phyloP scores from a whole-genome alignment of 257 asterid species.

The Cynanchum wilfordii region DNA sequence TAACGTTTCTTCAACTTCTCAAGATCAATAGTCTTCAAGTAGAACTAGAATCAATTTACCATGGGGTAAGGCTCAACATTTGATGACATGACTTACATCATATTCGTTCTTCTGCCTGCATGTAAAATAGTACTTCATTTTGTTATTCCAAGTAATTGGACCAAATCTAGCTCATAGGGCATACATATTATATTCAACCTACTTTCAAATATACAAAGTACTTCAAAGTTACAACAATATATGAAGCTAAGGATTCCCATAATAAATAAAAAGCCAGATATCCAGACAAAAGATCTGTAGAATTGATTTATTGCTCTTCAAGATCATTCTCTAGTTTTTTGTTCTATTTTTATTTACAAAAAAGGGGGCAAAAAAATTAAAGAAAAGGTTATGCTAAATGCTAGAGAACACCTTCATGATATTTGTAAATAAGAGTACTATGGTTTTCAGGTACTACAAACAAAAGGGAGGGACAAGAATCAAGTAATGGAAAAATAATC shows the following conservation, averaged over 20 bases:
- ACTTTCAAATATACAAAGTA: neutral
- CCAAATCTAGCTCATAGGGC: neutral
- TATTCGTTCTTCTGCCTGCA: constrained; percentile 4
- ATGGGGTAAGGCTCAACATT: neutral
- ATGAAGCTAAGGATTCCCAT: neutral
- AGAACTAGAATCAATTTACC: constrained; percentile 6
- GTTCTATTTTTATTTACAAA: neutral
- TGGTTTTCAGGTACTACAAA: neutral
- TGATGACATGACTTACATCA: neutral
- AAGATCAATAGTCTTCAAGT: neutral
- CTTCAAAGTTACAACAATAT: neutral
- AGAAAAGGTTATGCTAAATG: neutral
- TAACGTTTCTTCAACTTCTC: neutral
- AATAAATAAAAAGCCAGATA: too few relatives aligned
- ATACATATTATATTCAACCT: neutral
- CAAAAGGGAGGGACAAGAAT: neutral
- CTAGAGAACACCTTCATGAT: neutral
- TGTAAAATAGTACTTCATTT: neutral
- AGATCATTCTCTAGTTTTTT: neutral
- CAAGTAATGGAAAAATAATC: neutral
- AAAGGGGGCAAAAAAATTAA: neutral
- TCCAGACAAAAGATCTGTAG: neutral
- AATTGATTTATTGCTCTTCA: neutral
- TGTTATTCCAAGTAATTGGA: neutral
- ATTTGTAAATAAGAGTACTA: neutral